A percentile compares a stretch with the other conserved stretches of the same genome.
Evolutionary conservation across 2,329 filamentous ascomycete species (phyloP).

Genomic region (Fusarium chlamydosporum): DNA sequence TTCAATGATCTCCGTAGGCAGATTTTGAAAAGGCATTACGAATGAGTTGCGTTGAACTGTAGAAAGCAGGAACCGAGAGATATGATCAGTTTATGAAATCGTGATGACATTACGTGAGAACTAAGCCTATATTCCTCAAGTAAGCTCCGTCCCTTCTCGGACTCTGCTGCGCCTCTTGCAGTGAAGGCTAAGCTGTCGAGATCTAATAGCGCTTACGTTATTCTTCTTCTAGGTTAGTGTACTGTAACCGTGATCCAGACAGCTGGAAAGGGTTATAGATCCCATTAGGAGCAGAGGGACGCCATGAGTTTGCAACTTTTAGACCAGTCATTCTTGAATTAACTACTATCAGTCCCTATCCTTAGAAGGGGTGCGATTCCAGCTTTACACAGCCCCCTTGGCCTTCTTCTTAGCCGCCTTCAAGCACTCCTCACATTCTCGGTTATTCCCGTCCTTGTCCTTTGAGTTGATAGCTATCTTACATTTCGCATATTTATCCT

Average conservation of each 20-base stretch:
- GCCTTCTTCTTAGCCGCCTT: neutral
- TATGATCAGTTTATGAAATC: neutral
- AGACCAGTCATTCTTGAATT: neutral
- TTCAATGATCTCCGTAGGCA: slow-evolving; percentile 22
- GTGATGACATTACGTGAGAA: slow-evolving; percentile 16
- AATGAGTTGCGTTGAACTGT: accelerated
- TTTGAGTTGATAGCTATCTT: neutral
- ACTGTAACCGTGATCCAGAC: too few relatives aligned
- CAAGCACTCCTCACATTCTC: neutral
- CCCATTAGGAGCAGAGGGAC: too few relatives aligned
- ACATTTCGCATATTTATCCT: neutral
- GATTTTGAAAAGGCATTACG: slow-evolving; percentile 5
- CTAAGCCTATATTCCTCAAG: neutral
- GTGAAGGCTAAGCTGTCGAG: neutral
- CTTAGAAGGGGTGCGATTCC: neutral
- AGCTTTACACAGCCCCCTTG: neutral
- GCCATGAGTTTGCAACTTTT: too few relatives aligned
- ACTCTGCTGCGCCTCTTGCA: neutral
- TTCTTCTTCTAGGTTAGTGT: too few relatives aligned
- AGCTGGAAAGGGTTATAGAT: too few relatives aligned
- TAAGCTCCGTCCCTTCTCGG: neutral
- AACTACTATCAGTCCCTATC: neutral
- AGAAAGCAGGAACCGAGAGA: accelerated
- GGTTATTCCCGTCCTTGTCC: neutral
- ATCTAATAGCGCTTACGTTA: neutral